Evolutionary conservation across 257 asterid species (phyloP).

Genomic region (Parsonsia alboflavescens): DNA sequence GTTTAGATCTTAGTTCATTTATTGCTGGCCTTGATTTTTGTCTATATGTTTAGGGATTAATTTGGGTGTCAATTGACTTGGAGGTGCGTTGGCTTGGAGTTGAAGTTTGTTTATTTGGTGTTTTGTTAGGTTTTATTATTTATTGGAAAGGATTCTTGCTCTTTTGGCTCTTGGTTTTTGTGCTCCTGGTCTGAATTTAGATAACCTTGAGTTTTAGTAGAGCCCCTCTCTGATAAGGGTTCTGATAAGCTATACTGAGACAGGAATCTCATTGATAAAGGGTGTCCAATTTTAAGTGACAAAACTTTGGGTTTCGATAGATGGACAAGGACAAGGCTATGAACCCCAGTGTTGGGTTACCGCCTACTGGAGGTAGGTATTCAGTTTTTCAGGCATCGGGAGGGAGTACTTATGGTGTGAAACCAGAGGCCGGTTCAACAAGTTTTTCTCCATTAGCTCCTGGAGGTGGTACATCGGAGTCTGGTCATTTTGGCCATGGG

Average conservation of each 20-base stretch:
- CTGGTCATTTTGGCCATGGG: slow-evolving; percentile 53
- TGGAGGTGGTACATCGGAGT: slow-evolving; percentile 43
- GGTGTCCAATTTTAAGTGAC: background rate
- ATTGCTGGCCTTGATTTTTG: background rate
- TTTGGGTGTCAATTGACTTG: background rate
- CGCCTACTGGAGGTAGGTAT: slow-evolving; percentile 79
- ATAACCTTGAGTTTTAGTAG: background rate
- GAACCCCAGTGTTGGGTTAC: slow-evolving; percentile 39
- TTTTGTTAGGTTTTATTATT: background rate
- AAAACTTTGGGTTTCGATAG: slow-evolving; percentile 18
- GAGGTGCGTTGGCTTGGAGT: background rate
- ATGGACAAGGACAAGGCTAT: slow-evolving; percentile 82
- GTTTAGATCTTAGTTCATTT: background rate
- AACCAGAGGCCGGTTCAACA: slow-evolving; percentile 49
- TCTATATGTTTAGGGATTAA: background rate
- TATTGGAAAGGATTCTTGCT: background rate
- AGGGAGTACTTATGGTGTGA: slow-evolving; percentile 37
- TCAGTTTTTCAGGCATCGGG: slow-evolving; percentile 54
- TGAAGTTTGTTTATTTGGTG: background rate
- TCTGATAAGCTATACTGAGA: background rate
- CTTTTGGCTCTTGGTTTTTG: background rate
- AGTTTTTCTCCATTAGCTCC: slow-evolving; percentile 63
- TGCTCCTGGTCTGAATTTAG: background rate
- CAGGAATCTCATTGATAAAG: background rate
- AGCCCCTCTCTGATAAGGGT: background rate